phyloP scores from a whole-genome alignment of 805 yeast genomes.

The Sugiyamaella smithiae region DNA sequence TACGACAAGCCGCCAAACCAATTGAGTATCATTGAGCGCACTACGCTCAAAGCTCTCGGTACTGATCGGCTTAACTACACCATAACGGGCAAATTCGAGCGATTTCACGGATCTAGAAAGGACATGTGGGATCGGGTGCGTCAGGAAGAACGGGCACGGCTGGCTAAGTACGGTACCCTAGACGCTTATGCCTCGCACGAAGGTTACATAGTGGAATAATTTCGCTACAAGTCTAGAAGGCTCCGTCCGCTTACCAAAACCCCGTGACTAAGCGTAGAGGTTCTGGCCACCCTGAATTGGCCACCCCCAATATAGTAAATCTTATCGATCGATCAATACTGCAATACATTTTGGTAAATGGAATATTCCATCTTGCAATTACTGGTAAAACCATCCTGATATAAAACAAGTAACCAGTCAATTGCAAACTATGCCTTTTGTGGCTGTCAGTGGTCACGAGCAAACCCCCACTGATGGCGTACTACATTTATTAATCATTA shows the following conservation, averaged over 20 bases:
- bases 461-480: too few relatives aligned
- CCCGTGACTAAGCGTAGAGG: too few relatives aligned
- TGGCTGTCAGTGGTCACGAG: too few relatives aligned
- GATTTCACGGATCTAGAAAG: constrained; percentile 6
- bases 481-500: too few relatives aligned
- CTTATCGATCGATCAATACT: neutral
- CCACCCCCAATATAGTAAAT: neutral
- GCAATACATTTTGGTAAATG: too few relatives aligned
- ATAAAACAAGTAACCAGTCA: too few relatives aligned
- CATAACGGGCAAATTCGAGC: constrained; percentile 3
- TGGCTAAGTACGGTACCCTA: constrained; percentile 9
- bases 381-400: too few relatives aligned
- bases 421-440: too few relatives aligned
- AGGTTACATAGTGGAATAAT: neutral
- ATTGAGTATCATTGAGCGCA: constrained; percentile 12
- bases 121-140: constrained; percentile 11
- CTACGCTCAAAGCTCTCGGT: constrained; percentile 11
- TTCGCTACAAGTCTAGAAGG: too few relatives aligned
- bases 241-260: too few relatives aligned
- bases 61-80: neutral
- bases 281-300: neutral
- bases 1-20: constrained; percentile 5
- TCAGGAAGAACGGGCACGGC: constrained; percentile 10
- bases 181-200: constrained; percentile 8
- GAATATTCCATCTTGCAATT: too few relatives aligned